A percentile compares a stretch with the other conserved stretches of the same genome.
phyloP scores from a whole-genome alignment of 2,329 filamentous ascomycete genomes.

The Truncatella angustata region DNA sequence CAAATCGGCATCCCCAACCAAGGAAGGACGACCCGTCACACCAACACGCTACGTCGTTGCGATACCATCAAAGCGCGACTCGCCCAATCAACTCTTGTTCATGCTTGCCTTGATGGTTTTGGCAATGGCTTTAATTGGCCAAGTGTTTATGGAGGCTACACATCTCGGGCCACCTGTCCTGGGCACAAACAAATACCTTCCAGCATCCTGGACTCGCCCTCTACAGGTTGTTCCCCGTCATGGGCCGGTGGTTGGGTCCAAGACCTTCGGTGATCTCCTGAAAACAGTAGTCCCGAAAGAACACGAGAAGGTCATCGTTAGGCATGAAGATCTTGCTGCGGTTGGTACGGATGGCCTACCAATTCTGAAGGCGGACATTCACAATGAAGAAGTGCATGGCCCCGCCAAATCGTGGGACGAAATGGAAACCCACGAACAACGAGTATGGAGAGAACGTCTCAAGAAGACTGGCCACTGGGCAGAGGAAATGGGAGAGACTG shows the following conservation, averaged over 20 bases:
- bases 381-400: slow-evolving; percentile 46
- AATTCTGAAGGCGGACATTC: slow-evolving; percentile 40
- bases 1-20: slow-evolving; percentile 29
- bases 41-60: slow-evolving; percentile 69
- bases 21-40: slow-evolving; percentile 38
- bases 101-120: slow-evolving; percentile 56
- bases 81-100: slow-evolving; percentile 49
- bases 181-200: slow-evolving; percentile 54
- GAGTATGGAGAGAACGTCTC: slow-evolving; percentile 68
- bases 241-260: slow-evolving; percentile 30
- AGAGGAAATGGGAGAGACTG: slow-evolving; percentile 72
- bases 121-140: slow-evolving; percentile 60
- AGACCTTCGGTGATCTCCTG: slow-evolving; percentile 32
- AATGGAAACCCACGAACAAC: slow-evolving; percentile 59
- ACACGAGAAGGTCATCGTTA: slow-evolving; percentile 38
- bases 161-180: slow-evolving; percentile 56
- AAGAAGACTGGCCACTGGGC: slow-evolving; percentile 73
- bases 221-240: slow-evolving; percentile 15
- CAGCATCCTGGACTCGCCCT: slow-evolving; percentile 33
- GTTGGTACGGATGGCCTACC: slow-evolving; percentile 21
- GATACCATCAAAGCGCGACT: slow-evolving; percentile 51
- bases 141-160: slow-evolving; percentile 63
- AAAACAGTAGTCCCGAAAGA: slow-evolving; percentile 29
- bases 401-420: slow-evolving; percentile 69
- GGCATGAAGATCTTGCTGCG: slow-evolving; percentile 22